Base-by-base conservation (phyloP, 257 asterid species). In the Echium plantagineum region DNA sequence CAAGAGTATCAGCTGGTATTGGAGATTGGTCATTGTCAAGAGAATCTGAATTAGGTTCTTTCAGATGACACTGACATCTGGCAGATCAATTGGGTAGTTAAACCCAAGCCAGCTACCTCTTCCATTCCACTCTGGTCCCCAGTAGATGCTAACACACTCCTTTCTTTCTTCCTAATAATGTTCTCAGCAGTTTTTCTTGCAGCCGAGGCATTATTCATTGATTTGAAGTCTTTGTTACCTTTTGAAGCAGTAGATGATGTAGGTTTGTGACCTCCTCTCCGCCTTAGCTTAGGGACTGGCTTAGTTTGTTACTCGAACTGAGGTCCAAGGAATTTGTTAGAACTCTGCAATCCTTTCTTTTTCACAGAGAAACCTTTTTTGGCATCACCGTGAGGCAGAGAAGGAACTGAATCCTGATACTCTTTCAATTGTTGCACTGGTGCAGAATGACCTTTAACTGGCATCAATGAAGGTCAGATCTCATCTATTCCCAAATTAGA, bases 1-100 rank as follows among this genome's bases (percentile, higher is more conserved):
- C 52, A 54, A 47, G 19, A 53, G 66, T 35, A 55, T 69, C 67
- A 68, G 66, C 67, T 49, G 62, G 66, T 42, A 62, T 24, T 58
- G 64, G 64, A 18, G 56, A 30, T 21, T 47, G 58, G 57, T 69
- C 69, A 52, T 75, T 77, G 58, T 65, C 66, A 48, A 31, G 47
- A 24, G 85, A 66, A 58, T 78, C 83, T 58, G 58, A 70, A 55
- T 53, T 63, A 13, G 58, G 62, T 63, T 81, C 84, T 20, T 57
- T 77, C 72, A 84, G 68, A 68, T 94, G 71, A 71, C 96, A 91
- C 69, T 76, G 90, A 68, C 98, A 91, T 69, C 66, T 83, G 93
- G 75, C 98, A 91, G 74, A 90, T 69, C 60, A 78, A 52, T 54
- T 72, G 77, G 66, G 60, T 76, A 26, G 84, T 26, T 62, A 47